phyloP scores from a whole-genome alignment of 345 rosid genomes.

The Melastoma malabathricum region DNA sequence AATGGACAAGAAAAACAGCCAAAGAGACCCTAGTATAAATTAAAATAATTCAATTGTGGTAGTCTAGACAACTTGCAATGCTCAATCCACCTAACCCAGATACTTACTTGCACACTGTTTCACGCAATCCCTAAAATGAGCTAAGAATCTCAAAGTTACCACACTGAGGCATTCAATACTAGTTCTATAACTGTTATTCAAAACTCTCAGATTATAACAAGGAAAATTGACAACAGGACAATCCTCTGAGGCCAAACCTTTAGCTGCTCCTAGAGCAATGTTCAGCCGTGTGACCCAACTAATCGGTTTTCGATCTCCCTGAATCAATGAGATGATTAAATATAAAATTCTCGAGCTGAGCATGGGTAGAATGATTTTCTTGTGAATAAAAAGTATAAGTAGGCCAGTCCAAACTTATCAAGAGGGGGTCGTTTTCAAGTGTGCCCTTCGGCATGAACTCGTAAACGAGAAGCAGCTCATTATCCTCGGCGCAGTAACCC shows the following conservation, averaged over 20 bases:
- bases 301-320: slow-evolving; percentile 4
- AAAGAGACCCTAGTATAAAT: too few species aligned
- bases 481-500: slow-evolving; percentile 16
- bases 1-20: too few species aligned
- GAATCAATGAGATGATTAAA: not conserved
- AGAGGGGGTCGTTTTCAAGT: slow-evolving; percentile 11
- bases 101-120: too few species aligned
- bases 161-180: too few species aligned
- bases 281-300: slow-evolving; percentile 8
- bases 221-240: too few species aligned
- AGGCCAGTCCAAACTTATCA: slow-evolving; percentile 7
- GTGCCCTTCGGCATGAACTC: slow-evolving; percentile 16
- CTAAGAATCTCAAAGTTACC: too few species aligned
- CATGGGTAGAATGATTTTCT: not conserved
- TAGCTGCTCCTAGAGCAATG: slow-evolving; percentile 15
- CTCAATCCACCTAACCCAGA: too few species aligned
- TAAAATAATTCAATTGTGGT: too few species aligned
- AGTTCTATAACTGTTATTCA: too few species aligned
- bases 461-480: slow-evolving; percentile 11
- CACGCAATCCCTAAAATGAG: too few species aligned
- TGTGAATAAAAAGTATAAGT: not conserved
- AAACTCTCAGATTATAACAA: too few species aligned
- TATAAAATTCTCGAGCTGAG: not conserved
- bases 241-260: slow-evolving; percentile 7
- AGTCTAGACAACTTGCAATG: too few species aligned